phyloP scores from a whole-genome alignment of 495 filamentous ascomycete genomes.

The Achaetomiella virescens region DNA sequence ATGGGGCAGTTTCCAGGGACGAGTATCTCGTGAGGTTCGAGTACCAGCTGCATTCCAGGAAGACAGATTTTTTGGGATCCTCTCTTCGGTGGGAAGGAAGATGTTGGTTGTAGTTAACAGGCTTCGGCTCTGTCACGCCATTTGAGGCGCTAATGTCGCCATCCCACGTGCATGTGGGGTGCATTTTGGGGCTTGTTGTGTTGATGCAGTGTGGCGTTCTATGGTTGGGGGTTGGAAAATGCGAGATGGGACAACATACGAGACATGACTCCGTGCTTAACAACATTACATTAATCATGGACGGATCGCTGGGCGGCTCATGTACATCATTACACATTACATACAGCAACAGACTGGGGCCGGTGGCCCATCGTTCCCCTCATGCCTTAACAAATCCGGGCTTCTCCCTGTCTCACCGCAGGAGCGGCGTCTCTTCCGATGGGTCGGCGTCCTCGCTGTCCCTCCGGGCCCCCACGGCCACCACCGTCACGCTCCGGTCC shows the following conservation, averaged over 20 bases:
- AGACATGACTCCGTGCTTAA: neutral
- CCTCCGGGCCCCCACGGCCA: conserved; percentile 23
- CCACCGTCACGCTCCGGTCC: conserved; percentile 27
- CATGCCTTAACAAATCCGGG: neutral
- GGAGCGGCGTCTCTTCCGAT: conserved; percentile 28
- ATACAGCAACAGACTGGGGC: neutral
- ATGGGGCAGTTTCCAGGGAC: conserved; percentile 11
- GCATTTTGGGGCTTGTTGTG: neutral
- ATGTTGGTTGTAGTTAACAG: neutral
- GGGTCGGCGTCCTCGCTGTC: conserved; percentile 2
- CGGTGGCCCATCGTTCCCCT: neutral
- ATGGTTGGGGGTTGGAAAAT: neutral
- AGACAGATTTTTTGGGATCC: neutral
- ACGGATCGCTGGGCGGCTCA: neutral
- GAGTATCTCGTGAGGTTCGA: conserved; percentile 2
- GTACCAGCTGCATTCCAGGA: too few relatives aligned
- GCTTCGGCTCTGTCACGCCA: conserved; percentile 1
- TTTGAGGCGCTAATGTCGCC: conserved; percentile 18
- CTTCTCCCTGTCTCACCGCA: conserved; percentile 15
- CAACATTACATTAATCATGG: conserved; percentile 1
- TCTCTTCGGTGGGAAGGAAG: neutral
- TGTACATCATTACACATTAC: conserved; percentile 8
- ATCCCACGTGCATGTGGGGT: conserved; percentile 18
- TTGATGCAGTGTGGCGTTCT: neutral
- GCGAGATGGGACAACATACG: neutral